phyloP scores from a whole-genome alignment of 73 alveolate species.

The Stentor coeruleus region DNA sequence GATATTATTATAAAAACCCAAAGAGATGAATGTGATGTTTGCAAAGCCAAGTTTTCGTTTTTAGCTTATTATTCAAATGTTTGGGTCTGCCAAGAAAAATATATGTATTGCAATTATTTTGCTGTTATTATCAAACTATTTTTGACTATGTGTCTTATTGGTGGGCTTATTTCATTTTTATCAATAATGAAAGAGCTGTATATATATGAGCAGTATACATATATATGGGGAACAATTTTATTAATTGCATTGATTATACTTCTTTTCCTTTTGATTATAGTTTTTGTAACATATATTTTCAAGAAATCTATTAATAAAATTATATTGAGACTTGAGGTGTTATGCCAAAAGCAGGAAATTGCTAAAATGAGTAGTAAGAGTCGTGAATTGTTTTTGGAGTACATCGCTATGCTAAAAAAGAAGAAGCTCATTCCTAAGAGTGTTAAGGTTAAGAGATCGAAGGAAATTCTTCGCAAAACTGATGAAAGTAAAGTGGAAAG shows the following conservation, averaged over 20 bases:
- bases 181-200: neutral
- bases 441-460: neutral
- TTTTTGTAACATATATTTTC: neutral
- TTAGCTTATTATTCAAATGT: neutral
- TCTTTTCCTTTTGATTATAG: neutral
- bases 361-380: conserved; percentile 3
- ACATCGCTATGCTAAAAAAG: neutral
- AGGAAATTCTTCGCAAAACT: neutral
- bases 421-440: neutral
- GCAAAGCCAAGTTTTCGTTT: conserved; percentile 8
- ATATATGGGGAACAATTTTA: neutral
- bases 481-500: neutral
- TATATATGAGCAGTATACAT: neutral
- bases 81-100: conserved; percentile 4
- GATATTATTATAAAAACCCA: neutral
- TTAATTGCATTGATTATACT: neutral
- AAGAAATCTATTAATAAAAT: neutral
- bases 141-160: neutral
- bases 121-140: neutral
- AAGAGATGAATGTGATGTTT: neutral
- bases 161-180: neutral
- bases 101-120: neutral
- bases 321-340: neutral
- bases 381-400: neutral
- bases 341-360: conserved; percentile 12